Conservation (phyloP, 2,329 filamentous ascomycete species). For the Aspergillus unguis region DNA sequence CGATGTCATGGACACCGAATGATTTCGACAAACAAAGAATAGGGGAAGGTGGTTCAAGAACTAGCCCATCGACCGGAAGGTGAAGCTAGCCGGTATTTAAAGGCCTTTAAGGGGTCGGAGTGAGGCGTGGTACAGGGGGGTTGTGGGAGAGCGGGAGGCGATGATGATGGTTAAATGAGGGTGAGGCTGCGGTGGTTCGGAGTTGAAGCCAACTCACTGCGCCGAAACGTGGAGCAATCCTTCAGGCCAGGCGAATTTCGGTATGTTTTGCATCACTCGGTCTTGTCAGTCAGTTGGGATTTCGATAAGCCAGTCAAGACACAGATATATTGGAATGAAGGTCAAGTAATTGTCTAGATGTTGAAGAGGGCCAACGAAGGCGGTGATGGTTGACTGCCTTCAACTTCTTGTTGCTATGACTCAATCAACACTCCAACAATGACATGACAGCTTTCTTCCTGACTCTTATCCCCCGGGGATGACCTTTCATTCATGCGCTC, state of each 20-base stretch:
- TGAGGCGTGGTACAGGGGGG: neutral
- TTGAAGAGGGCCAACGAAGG: slow-evolving; percentile 5
- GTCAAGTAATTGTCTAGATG: too few species aligned
- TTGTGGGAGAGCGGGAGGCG: slow-evolving; percentile 1
- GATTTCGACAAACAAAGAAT: slow-evolving; percentile 21
- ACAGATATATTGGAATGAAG: neutral
- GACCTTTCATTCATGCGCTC: slow-evolving; percentile 2
- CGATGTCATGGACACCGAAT: slow-evolving; percentile 62
- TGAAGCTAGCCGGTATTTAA: neutral
- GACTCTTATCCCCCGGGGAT: neutral
- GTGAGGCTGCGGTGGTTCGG: slow-evolving; percentile 5
- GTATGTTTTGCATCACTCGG: slow-evolving; percentile 4
- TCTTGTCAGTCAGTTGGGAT: neutral
- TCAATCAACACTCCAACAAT: slow-evolving; percentile 1
- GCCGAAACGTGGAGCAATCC: slow-evolving; percentile 17
- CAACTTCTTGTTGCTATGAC: slow-evolving; percentile 2
- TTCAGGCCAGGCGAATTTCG: slow-evolving; percentile 6
- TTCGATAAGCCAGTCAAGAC: neutral
- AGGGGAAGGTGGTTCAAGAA: slow-evolving; percentile 21
- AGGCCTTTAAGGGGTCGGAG: neutral
- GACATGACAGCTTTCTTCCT: neutral
- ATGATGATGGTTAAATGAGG: slow-evolving; percentile 8
- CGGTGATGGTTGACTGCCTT: slow-evolving; percentile 8
- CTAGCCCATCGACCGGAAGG: slow-evolving; percentile 25
- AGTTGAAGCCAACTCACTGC: slow-evolving; percentile 17